phyloP scores from a whole-genome alignment of 2,329 filamentous ascomycete genomes.

The Penicillium sp. region DNA sequence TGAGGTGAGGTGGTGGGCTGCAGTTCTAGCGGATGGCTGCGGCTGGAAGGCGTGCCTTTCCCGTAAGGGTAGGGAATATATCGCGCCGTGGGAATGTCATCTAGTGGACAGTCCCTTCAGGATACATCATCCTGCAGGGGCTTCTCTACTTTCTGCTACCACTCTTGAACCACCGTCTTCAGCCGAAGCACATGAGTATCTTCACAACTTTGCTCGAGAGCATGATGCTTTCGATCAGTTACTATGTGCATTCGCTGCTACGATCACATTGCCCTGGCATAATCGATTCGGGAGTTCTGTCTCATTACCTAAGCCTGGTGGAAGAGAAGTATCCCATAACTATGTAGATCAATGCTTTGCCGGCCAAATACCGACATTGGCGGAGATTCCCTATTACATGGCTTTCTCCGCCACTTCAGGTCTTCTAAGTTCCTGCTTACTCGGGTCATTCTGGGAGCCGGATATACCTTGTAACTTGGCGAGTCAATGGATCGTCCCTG shows the following conservation, averaged over 20 bases:
- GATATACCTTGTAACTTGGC: neutral
- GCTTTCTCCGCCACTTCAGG: neutral
- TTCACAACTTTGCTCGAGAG: slow-evolving; percentile 9
- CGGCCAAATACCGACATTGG: neutral
- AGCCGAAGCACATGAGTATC: slow-evolving; percentile 9
- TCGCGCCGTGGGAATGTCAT: neutral
- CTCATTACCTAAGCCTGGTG: neutral
- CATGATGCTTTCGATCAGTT: too few species aligned
- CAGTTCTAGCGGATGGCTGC: neutral
- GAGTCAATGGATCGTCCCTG: neutral
- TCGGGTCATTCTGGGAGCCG: neutral
- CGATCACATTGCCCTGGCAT: too few species aligned
- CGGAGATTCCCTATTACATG: neutral
- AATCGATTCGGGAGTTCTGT: neutral
- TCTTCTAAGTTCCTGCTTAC: neutral
- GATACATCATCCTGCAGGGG: neutral
- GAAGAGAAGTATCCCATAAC: neutral
- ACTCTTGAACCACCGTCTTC: neutral
- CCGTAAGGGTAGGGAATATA: neutral
- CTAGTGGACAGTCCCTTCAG: neutral
- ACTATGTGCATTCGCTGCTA: too few species aligned
- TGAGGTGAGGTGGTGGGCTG: slow-evolving; percentile 2
- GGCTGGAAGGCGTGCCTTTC: neutral
- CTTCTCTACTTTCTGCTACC: neutral
- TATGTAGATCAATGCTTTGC: neutral